Conservation (phyloP, 805 yeast species). For the Nakazawaea ernobii region DNA sequence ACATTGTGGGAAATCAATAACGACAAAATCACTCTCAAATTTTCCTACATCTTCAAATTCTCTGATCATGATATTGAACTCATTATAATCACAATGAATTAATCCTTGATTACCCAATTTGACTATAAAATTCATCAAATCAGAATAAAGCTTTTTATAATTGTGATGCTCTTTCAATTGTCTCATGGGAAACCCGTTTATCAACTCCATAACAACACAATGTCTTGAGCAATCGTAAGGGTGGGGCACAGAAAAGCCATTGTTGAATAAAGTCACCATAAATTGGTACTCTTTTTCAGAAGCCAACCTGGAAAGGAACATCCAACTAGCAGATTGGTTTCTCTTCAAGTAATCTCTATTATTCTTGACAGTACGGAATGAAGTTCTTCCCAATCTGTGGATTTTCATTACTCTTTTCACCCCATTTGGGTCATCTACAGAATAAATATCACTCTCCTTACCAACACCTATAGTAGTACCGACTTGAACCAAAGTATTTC, state of each 20-base stretch:
- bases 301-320: constrained; percentile 82
- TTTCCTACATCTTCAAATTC: constrained; percentile 46
- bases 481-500: constrained; percentile 67
- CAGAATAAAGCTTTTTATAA: constrained; percentile 68
- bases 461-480: constrained; percentile 94
- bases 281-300: constrained; percentile 91
- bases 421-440: constrained; percentile 67
- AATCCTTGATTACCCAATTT: constrained; percentile 81
- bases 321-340: constrained; percentile 79
- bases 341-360: constrained; percentile 86
- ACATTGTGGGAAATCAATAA: constrained; percentile 98
- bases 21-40: constrained; percentile 68
- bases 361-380: constrained; percentile 87
- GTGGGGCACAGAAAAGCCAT: constrained; percentile 81
- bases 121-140: constrained; percentile 83
- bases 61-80: constrained; percentile 86
- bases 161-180: constrained; percentile 66
- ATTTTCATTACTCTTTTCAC: constrained; percentile 70
- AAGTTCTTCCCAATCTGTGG: constrained; percentile 90
- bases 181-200: constrained; percentile 88
- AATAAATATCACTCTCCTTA: constrained; percentile 92
- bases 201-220: constrained; percentile 86
- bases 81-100: constrained; percentile 97
- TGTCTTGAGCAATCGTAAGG: constrained; percentile 91
- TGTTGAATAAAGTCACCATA: constrained; percentile 65